These are phyloP conservation scores for Trypanosoma congolense DNA, from an alignment of 208 protist species.

Conservation along the genomic window DNA sequence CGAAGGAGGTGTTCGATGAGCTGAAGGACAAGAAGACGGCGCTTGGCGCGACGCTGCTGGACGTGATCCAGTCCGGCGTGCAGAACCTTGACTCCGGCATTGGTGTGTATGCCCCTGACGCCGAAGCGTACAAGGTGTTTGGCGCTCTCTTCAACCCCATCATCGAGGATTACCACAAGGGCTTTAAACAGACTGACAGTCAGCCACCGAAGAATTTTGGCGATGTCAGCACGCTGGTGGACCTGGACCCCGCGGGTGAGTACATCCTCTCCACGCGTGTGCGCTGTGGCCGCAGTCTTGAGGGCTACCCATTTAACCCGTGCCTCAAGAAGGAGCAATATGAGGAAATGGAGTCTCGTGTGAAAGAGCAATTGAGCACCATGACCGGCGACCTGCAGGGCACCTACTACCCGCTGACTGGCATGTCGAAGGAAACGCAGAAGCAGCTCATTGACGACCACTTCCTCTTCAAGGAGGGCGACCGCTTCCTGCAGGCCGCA, in stretches of 20 bases:
- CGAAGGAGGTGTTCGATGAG: slow-evolving; percentile 37
- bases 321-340: slow-evolving; percentile 39
- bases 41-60: slow-evolving; percentile 44
- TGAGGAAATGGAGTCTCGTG: slow-evolving; percentile 43
- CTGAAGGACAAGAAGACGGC: slow-evolving; percentile 31
- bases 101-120: slow-evolving; percentile 51
- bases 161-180: slow-evolving; percentile 56
- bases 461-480: slow-evolving; percentile 73
- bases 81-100: slow-evolving; percentile 44
- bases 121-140: slow-evolving; percentile 52
- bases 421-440: slow-evolving; percentile 53
- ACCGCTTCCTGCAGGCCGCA: slow-evolving; percentile 50
- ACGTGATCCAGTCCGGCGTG: slow-evolving; percentile 57
- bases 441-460: slow-evolving; percentile 51
- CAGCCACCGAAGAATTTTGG: slow-evolving; percentile 55
- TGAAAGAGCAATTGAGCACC: slow-evolving; percentile 30
- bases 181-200: slow-evolving; percentile 43
- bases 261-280: slow-evolving; percentile 58
- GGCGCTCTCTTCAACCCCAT: slow-evolving; percentile 47
- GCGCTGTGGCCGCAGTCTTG: slow-evolving; percentile 41
- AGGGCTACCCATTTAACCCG: slow-evolving; percentile 48
- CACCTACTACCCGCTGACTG: slow-evolving; percentile 49
- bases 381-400: slow-evolving; percentile 46
- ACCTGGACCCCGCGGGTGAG: slow-evolving; percentile 51
- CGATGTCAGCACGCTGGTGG: slow-evolving; percentile 23